Conservation (phyloP, 441 rosid genomes). For the Cnidoscolus chayamansa region DNA sequence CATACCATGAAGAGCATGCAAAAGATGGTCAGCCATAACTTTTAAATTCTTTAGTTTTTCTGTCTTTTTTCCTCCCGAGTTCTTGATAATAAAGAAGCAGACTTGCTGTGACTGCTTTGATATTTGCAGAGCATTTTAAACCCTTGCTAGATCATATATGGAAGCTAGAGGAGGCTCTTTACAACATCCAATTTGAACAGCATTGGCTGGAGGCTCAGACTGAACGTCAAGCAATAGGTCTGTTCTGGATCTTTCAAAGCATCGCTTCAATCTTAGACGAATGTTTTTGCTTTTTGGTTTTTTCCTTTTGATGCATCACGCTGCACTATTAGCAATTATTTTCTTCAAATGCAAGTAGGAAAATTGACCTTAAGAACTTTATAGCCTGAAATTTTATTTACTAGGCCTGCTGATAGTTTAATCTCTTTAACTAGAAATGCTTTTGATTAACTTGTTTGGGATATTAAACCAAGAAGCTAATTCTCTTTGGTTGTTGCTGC, state of each 20-base stretch:
- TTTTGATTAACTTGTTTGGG: background rate
- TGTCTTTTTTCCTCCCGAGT: background rate
- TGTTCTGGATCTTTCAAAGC: conserved; percentile 5
- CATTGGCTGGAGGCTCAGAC: conserved; percentile 82
- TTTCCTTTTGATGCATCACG: background rate
- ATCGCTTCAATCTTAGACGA: background rate
- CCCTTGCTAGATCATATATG: conserved; percentile 60
- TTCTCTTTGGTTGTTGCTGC: conserved; percentile 24
- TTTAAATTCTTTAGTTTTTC: background rate
- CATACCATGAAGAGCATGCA: conserved; percentile 62
- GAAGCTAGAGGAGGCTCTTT: conserved; percentile 66
- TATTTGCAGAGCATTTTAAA: conserved; percentile 55
- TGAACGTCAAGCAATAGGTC: conserved; percentile 71
- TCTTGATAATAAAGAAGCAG: background rate
- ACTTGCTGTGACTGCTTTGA: conserved; percentile 14
- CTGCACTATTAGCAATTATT: background rate
- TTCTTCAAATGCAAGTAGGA: no score
- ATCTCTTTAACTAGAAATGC: background rate
- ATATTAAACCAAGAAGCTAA: background rate
- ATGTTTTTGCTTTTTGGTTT: background rate
- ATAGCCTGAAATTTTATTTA: no score
- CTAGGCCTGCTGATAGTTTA: background rate
- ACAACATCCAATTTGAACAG: conserved; percentile 70
- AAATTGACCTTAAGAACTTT: no score
- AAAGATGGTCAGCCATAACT: conserved; percentile 47